Evolutionary conservation across 257 asterid genomes (phyloP), one percentile per base, ranked within the genome.

Genomic region (Striga asiatica): DNA sequence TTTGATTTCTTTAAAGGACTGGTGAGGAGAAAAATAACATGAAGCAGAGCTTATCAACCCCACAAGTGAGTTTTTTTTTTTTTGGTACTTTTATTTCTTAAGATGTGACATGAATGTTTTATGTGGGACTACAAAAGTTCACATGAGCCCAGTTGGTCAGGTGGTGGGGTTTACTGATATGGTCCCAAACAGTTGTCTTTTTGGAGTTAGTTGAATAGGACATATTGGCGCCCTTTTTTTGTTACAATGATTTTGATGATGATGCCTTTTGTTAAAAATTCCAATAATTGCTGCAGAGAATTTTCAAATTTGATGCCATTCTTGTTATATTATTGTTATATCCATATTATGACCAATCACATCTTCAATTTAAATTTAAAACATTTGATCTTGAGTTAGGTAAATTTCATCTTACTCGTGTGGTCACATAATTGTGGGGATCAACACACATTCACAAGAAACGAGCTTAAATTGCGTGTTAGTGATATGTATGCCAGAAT

Each of bases 1-100:
- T 81, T 89, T 41, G 89, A 83, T 67, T 89, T 89, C 94, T 78
- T 89, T 62, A 79, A 79, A 71, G 94, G 94, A 66, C 83, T 85
- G 32, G 76, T 83, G 56, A 76, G 77, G 66, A 78, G 93, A 60
- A 83, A 81, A 72, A 61, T 81, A 69, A 58, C 34, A 48, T 78
- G 81, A 77, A 45, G 67, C n/a, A 65, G 47, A 47, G 58, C 31
- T 64, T 41, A 5, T 21, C 12, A 23, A 11, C 61, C 38, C 18
- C 60, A 49, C 56, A 64, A 54, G 70, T 76, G 71, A 55, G 29
- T 60, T 14, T 22, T 37, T 5, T 49, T 23, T 45, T 21, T 39
- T 13, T 6, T 42, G 22, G 37, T 18, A 12, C 29, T 54, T 1
- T 8, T 24, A 28, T 18, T 19, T 21, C 34, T 27, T n/a, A 34